Evolutionary conservation across 805 yeast species (phyloP), one percentile per base, ranked within the genome.

Genomic region (Saturnispora diversa): DNA sequence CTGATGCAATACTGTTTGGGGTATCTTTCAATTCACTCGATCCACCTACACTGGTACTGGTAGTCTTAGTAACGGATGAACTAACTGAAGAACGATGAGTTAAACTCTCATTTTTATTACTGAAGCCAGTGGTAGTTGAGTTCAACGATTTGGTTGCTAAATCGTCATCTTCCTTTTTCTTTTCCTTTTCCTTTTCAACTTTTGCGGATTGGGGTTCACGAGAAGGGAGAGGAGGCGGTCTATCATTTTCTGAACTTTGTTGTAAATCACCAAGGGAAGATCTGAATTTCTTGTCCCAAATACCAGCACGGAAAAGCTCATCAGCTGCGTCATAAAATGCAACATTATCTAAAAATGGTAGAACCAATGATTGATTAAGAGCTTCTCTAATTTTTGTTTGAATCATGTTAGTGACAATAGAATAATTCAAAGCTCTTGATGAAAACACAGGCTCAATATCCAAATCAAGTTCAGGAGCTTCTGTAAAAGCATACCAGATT

Each of bases 401-500:
- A 47, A 90, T 83, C 17, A 80, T 75, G 49, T 81, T 82, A 1
- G 95, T 87, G 31, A 92, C 73, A 57, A 88, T 69, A 25, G 76
- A 75, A 53, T 84, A 85, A 3, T 85, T 76, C 49, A 92, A 63
- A 49, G 84, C 84, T 41, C 94, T 70, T 5, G 94, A 77, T 49
- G 94, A 83, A 9, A 90, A 85, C n/a, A 85, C 75, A 0, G 98
- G 98, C 58, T 87, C 97, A 37, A 88, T 79, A 26, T 72, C 76
- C 44, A 90, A 56, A 42, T 77, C 81, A 54, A 90, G 60, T 7
- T 69, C 66, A 0, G 98, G 98, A 71, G 80, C 84, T 9, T 71
- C 60, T 46, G 77, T 83, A 58, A 87, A 92, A 2, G 84, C 75
- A 55, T 86, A 92, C 98, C 98, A 92, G 1, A 92, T 53, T 52